Percentiles rank a stretch among this genome's conserved stretches.
These are phyloP conservation scores for Sporothrix brasiliensis DNA, from an alignment of 2,329 filamentous ascomycete species.

Conservation along the genomic window DNA sequence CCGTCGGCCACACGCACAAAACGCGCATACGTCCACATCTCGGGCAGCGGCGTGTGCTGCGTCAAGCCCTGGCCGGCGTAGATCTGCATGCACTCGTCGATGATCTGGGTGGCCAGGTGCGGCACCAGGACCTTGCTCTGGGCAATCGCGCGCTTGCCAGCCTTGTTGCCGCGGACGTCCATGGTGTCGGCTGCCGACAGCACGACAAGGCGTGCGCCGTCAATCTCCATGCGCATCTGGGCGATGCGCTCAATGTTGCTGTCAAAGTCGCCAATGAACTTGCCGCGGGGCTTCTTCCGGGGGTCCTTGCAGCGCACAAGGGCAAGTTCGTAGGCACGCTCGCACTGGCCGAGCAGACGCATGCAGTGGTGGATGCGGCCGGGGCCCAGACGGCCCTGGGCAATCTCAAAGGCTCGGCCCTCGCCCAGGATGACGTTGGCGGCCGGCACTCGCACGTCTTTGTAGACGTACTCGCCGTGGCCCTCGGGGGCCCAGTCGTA, in stretches of 20 bases:
- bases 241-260: conserved; percentile 96
- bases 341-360: conserved; percentile 88
- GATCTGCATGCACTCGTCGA: conserved; percentile 90
- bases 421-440: conserved; percentile 86
- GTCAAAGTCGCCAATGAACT: conserved; percentile 82
- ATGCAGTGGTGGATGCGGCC: conserved; percentile 98
- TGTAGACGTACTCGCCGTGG: conserved; percentile 88
- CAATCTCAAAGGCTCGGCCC: conserved; percentile 95
- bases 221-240: conserved; percentile 87
- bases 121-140: conserved; percentile 93
- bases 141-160: conserved; percentile 90
- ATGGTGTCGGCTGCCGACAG: conserved; percentile 95
- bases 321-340: conserved; percentile 91
- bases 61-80: conserved; percentile 88
- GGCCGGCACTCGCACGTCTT: conserved; percentile 83
- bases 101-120: conserved; percentile 76
- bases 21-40: conserved; percentile 79
- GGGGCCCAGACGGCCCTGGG: conserved; percentile 92
- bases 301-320: conserved; percentile 91
- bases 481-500: conserved; percentile 97
- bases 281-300: conserved; percentile 86
- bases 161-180: conserved; percentile 84
- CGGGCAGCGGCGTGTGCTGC: conserved; percentile 95
- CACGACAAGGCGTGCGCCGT: conserved; percentile 83
- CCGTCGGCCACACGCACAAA: conserved; percentile 88